Evolutionary conservation across 768 basidiomycete species (phyloP).

Genomic region (Mycena maculata): DNA sequence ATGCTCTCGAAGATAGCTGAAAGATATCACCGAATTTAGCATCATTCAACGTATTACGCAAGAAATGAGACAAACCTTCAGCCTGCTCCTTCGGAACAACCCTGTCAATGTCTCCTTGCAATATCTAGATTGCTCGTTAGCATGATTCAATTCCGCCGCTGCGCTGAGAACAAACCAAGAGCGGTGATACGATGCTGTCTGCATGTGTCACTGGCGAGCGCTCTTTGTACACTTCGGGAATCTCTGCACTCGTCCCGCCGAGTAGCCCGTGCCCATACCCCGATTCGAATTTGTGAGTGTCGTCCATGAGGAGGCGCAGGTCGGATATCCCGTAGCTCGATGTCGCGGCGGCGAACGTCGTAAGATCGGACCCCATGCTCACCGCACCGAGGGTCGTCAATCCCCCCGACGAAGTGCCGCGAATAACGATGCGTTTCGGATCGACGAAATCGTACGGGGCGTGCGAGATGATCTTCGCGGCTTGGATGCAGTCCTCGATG

Average conservation of each 20-base stretch:
- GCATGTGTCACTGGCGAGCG: slow-evolving; percentile 64
- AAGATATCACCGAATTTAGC: slow-evolving; percentile 50
- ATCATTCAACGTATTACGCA: slow-evolving; percentile 53
- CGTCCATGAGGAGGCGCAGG: slow-evolving; percentile 57
- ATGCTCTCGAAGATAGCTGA: slow-evolving; percentile 55
- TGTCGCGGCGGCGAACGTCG: slow-evolving; percentile 71
- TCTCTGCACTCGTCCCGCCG: slow-evolving; percentile 60
- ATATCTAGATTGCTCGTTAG: slow-evolving; percentile 49
- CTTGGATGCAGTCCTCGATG: slow-evolving; percentile 61
- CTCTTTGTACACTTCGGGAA: slow-evolving; percentile 58
- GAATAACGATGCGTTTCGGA: slow-evolving; percentile 69
- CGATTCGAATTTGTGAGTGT: slow-evolving; percentile 70
- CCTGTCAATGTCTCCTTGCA: slow-evolving; percentile 63
- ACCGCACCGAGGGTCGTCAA: slow-evolving; percentile 70
- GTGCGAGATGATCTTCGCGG: slow-evolving; percentile 53
- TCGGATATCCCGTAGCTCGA: slow-evolving; percentile 78
- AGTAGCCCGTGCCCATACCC: slow-evolving; percentile 59
- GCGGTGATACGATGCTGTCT: slow-evolving; percentile 60
- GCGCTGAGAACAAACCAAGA: slow-evolving; percentile 54
- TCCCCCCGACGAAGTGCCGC: slow-evolving; percentile 81
- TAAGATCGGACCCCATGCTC: slow-evolving; percentile 53
- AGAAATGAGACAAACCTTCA: slow-evolving; percentile 19
- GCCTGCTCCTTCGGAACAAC: slow-evolving; percentile 39
- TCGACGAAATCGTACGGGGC: slow-evolving; percentile 67
- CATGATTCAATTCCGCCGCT: too few relatives aligned